phyloP scores from a whole-genome alignment of 176 grass and related monocot species.

The Musa acuminata region DNA sequence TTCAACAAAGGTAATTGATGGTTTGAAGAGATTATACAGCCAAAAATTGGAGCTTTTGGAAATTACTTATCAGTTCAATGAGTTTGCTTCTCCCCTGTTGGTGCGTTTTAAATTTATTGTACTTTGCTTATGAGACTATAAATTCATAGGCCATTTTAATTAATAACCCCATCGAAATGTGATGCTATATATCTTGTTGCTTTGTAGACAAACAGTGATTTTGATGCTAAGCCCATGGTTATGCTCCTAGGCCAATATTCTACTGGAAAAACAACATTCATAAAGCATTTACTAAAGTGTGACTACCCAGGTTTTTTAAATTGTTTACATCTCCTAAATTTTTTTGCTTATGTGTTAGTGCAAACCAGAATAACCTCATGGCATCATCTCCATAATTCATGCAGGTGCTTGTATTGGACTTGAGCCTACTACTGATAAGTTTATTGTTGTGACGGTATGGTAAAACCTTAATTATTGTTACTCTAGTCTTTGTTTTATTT shows the following conservation, averaged over 20 bases:
- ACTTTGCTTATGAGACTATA: neutral
- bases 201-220: slow-evolving; percentile 89
- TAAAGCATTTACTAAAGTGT: slow-evolving; percentile 81
- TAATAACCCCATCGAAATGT: neutral
- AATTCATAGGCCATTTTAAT: too few species aligned
- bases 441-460: slow-evolving; percentile 71
- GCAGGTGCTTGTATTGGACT: slow-evolving; percentile 97
- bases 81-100: slow-evolving; percentile 85
- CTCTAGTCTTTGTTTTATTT: neutral
- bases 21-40: slow-evolving; percentile 81
- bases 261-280: slow-evolving; percentile 98
- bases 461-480: neutral
- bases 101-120: slow-evolving; percentile 19
- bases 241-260: slow-evolving; percentile 99
- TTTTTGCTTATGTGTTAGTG: neutral
- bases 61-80: slow-evolving; percentile 92
- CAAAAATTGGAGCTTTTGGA: slow-evolving; percentile 94
- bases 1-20: slow-evolving; percentile 73
- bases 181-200: slow-evolving; percentile 1
- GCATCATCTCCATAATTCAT: neutral
- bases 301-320: slow-evolving; percentile 71
- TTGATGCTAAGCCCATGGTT: slow-evolving; percentile 99
- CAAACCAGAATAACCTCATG: neutral
- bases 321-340: neutral
- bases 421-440: slow-evolving; percentile 95